phyloP scores from a whole-genome alignment of 768 basidiomycete species.

The Wakefieldia striispora region DNA sequence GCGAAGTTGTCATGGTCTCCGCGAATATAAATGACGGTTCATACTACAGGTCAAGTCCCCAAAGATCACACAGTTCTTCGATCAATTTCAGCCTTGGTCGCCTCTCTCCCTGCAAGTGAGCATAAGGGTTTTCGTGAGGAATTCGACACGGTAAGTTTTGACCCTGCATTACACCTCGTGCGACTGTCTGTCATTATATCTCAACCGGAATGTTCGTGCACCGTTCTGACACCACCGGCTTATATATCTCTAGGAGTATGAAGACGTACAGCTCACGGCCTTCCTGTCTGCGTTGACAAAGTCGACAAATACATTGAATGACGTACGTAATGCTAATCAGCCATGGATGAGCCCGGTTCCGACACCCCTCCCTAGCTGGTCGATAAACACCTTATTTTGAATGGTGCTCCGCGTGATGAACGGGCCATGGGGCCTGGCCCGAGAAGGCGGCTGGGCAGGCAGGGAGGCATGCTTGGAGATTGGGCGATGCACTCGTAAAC shows the following conservation, averaged over 20 bases:
- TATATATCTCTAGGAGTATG: slow-evolving; percentile 70
- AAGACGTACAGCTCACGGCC: slow-evolving; percentile 90
- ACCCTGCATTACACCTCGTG: neutral
- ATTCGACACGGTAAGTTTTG: slow-evolving; percentile 72
- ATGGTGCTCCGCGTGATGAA: slow-evolving; percentile 56
- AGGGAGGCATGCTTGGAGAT: slow-evolving; percentile 46
- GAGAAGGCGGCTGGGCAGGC: slow-evolving; percentile 52
- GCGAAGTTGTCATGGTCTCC: slow-evolving; percentile 12
- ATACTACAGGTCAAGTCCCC: slow-evolving; percentile 56
- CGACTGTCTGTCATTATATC: neutral
- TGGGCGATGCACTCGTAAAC: slow-evolving; percentile 52
- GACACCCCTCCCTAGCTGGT: slow-evolving; percentile 51
- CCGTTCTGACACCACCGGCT: slow-evolving; percentile 1
- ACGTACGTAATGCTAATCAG: slow-evolving; percentile 51
- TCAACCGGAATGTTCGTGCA: neutral
- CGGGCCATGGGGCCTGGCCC: slow-evolving; percentile 40
- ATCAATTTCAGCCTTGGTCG: slow-evolving; percentile 80
- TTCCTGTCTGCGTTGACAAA: slow-evolving; percentile 88
- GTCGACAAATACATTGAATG: slow-evolving; percentile 82
- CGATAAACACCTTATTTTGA: slow-evolving; percentile 69
- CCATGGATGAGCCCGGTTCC: neutral
- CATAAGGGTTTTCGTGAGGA: slow-evolving; percentile 82
- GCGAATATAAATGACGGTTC: neutral
- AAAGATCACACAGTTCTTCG: slow-evolving; percentile 82
- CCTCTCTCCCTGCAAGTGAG: slow-evolving; percentile 85